Base-by-base conservation (phyloP, 192 early-diverging fungal genomes). In the Coemansia sp. region DNA sequence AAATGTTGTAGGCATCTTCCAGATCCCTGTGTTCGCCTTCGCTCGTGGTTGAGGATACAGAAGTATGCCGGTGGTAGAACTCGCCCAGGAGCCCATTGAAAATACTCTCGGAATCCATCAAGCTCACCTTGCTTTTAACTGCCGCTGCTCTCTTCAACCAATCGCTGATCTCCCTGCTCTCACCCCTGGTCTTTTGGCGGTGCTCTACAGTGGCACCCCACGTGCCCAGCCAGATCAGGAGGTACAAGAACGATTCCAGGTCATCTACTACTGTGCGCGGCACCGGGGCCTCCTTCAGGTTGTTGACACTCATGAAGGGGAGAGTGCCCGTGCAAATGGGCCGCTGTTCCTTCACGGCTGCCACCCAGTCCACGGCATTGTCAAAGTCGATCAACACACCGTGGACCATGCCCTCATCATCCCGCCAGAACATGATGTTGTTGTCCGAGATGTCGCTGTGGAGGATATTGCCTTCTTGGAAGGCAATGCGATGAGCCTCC, bases 321-420 rank as follows among this genome's bases (percentile, higher is more conserved):
- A 47, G 14, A 1, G 58, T 69, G 7, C 66, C 58, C 1, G 54
- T 44, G 18, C 26, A 21, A n/a, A 38, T 53, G n/a, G 56, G 47
- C n/a, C 37, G 28, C 23, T 28, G 4, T 3, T 9, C 13, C 11
- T 11, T 9, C 11, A 32, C 14, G 4, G 12, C 2, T 3, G 16
- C 8, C 2, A 19, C 20, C 10, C 29, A 9, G 10, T 7, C 28
- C 5, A 40, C 19, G 0, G 46, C 58, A 9, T 17, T 44, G 26
- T 61, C 58, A 22, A 50, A 51, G 17, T 61, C 58, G 7, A 68
- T 52, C 6, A 68, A 46, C 20, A 61, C 30, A 2, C 65, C 58
- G 21, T 28, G 5, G 7, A 68, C 44, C 8, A 3, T 29, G 3
- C 1, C 18, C 3, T 30, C 19, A 8, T 23, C 25, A 11, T 38